Evolutionary conservation across 768 basidiomycete genomes (phyloP).

Genomic region (Postia placenta): DNA sequence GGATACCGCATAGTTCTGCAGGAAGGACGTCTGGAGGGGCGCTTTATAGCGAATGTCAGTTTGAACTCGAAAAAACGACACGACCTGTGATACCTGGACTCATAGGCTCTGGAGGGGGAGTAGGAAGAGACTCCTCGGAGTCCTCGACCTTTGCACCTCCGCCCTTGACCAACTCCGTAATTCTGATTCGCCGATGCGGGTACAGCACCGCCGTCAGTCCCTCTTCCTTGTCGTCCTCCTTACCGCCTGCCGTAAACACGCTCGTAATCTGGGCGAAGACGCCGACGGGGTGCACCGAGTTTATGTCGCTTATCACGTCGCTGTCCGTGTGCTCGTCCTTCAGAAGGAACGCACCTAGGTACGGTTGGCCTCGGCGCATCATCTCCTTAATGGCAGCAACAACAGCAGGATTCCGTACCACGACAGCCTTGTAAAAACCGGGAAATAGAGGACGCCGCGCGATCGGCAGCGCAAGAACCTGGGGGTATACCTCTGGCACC

Average conservation of each 20-base stretch:
- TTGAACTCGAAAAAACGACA: no score
- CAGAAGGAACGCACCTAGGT: slow-evolving; percentile 93
- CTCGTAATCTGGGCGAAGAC: slow-evolving; percentile 97
- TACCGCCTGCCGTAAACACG: slow-evolving; percentile 65
- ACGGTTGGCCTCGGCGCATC: slow-evolving; percentile 95
- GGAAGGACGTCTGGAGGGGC: slow-evolving; percentile 78
- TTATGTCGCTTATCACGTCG: slow-evolving; percentile 84
- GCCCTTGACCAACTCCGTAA: slow-evolving; percentile 78
- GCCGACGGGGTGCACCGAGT: slow-evolving; percentile 87
- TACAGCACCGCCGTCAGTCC: slow-evolving; percentile 93
- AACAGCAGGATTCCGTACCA: slow-evolving; percentile 84
- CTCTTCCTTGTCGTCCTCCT: slow-evolving; percentile 76
- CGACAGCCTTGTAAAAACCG: slow-evolving; percentile 97
- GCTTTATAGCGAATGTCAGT: no score
- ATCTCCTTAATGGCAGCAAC: slow-evolving; percentile 94
- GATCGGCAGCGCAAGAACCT: slow-evolving; percentile 92
- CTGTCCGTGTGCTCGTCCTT: slow-evolving; percentile 92
- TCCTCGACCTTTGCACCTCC: slow-evolving; percentile 28
- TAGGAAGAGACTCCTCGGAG: slow-evolving; percentile 31
- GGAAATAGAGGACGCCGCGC: slow-evolving; percentile 94
- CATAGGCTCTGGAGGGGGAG: slow-evolving; percentile 23
- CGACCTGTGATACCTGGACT: slow-evolving; percentile 1
- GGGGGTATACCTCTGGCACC: slow-evolving; percentile 87
- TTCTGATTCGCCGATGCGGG: slow-evolving; percentile 85
- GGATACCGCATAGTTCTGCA: slow-evolving; percentile 76